These are phyloP conservation scores for Salix brachista DNA, from an alignment of 345 rosid species.

Conservation along the genomic window DNA sequence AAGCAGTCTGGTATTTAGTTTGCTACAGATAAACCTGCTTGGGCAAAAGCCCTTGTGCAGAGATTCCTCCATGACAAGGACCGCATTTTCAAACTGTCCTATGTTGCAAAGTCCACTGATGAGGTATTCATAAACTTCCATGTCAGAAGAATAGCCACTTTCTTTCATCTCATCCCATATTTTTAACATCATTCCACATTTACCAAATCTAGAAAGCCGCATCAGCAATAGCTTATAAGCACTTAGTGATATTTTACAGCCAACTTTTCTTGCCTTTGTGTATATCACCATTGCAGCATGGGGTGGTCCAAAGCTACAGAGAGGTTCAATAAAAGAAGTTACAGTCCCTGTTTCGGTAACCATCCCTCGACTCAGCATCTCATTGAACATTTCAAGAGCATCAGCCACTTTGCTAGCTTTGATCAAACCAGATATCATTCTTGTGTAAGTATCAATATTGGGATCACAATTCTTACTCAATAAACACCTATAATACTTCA, in stretches of 20 bases:
- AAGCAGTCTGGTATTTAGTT: constrained; percentile 64
- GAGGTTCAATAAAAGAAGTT: constrained; percentile 59
- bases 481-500: constrained; percentile 52
- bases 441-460: constrained; percentile 51
- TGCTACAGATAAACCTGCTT: constrained; percentile 65
- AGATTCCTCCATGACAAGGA: constrained; percentile 85
- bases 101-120: constrained; percentile 80
- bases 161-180: constrained; percentile 90
- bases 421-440: constrained; percentile 57
- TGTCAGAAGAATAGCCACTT: constrained; percentile 58
- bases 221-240: constrained; percentile 75
- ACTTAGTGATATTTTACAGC: constrained; percentile 57
- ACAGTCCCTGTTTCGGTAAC: constrained; percentile 59
- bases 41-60: constrained; percentile 78
- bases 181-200: constrained; percentile 76
- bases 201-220: constrained; percentile 84
- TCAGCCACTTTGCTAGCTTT: constrained; percentile 75
- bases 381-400: constrained; percentile 81
- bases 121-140: constrained; percentile 71
- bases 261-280: constrained; percentile 64
- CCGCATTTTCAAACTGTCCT: constrained; percentile 88
- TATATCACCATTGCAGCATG: constrained; percentile 75
- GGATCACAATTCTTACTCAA: constrained; percentile 50
- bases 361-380: constrained; percentile 59
- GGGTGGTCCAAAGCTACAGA: constrained; percentile 88